Percentiles rank a stretch among this genome's conserved stretches.
Evolutionary conservation across 805 yeast genomes (phyloP).

Genomic region (Yamadazyma philogaea): DNA sequence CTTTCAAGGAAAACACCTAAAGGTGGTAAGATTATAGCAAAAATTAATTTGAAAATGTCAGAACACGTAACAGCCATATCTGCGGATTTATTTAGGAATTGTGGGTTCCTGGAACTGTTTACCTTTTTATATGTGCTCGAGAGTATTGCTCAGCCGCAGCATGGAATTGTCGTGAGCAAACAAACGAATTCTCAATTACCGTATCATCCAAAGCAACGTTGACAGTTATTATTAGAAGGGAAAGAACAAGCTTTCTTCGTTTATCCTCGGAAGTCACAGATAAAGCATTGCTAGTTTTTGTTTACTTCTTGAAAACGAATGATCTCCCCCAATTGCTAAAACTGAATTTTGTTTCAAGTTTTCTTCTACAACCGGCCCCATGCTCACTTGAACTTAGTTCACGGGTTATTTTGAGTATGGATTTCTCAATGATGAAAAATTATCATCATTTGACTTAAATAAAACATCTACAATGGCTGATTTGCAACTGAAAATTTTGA

Average conservation of each 20-base stretch:
- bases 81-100: too few species aligned
- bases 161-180: conserved; percentile 6
- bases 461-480: conserved; percentile 53
- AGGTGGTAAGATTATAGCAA: conserved; percentile 56
- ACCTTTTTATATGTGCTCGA: conserved; percentile 2
- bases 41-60: conserved; percentile 50
- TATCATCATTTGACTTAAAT: background rate
- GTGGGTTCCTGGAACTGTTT: background rate
- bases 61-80: conserved; percentile 51
- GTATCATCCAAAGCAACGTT: conserved; percentile 2
- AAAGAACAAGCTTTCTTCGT: background rate
- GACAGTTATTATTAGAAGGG: background rate
- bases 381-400: conserved; percentile 1
- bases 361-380: background rate
- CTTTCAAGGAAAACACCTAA: conserved; percentile 60
- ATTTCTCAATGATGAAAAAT: conserved; percentile 8
- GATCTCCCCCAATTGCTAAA: background rate
- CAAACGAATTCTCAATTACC: background rate
- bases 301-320: too few species aligned
- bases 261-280: background rate
- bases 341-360: background rate
- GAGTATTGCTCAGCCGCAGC: conserved; percentile 11
- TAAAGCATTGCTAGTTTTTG: background rate
- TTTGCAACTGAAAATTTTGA: conserved; percentile 59
- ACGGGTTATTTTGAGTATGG: background rate